Percentiles rank a stretch among this genome's conserved stretches.
Conservation (phyloP, 2,329 filamentous ascomycete species). For the Fusarium transvaalense region DNA sequence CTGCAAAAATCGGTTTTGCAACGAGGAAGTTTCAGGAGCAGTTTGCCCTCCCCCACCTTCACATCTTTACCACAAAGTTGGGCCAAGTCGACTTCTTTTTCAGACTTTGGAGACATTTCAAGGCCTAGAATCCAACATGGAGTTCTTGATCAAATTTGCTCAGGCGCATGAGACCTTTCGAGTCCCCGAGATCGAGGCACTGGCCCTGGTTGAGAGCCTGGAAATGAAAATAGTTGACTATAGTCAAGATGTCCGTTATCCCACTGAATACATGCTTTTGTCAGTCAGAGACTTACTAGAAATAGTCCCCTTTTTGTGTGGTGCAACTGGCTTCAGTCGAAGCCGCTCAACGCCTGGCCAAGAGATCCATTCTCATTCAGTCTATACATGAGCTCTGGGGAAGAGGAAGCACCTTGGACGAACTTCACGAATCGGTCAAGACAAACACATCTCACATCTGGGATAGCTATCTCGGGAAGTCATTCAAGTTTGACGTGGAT, state of each 20-base stretch:
- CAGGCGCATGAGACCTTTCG: conserved; percentile 95
- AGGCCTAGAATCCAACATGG: conserved; percentile 59
- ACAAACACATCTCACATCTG: conserved; percentile 72
- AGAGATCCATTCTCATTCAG: conserved; percentile 83
- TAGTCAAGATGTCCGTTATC: conserved; percentile 72
- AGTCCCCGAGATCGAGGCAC: conserved; percentile 82
- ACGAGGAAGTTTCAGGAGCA: conserved; percentile 1
- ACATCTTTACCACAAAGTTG: conserved; percentile 11
- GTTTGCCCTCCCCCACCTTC: conserved; percentile 27
- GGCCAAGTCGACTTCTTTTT: conserved; percentile 8
- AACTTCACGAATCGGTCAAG: conserved; percentile 76
- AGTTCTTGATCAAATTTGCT: conserved; percentile 90
- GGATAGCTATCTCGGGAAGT: conserved; percentile 70
- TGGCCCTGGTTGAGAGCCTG: conserved; percentile 77
- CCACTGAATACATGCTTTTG: conserved; percentile 14
- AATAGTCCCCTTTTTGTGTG: conserved; percentile 87
- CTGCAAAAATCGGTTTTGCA: background rate
- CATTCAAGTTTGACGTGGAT: conserved; percentile 89
- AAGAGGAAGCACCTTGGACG: conserved; percentile 72
- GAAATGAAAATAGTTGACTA: conserved; percentile 82
- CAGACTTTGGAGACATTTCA: background rate
- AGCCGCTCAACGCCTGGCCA: conserved; percentile 75
- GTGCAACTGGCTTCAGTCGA: conserved; percentile 74
- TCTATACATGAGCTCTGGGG: conserved; percentile 94
- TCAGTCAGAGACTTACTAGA: conserved; percentile 40